Percentiles rank a stretch among this genome's conserved stretches.
Evolutionary conservation across 2,329 filamentous ascomycete species (phyloP).

Genomic region (Cladosporium sp.): DNA sequence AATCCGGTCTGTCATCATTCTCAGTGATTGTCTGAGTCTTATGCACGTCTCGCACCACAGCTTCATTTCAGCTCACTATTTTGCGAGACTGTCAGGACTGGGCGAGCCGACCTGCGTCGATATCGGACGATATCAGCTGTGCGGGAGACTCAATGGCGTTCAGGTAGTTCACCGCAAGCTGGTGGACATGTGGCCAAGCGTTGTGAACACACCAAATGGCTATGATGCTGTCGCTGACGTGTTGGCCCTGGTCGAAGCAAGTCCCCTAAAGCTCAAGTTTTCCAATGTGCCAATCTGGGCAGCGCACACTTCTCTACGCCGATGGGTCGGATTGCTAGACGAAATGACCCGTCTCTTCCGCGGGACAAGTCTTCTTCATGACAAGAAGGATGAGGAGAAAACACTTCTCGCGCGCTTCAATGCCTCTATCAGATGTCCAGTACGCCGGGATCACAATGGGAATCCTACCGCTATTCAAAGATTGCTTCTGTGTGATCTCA

Average conservation of each 20-base stretch:
- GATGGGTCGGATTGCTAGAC: background rate
- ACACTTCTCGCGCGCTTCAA: background rate
- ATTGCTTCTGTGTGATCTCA: background rate
- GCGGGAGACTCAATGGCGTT: background rate
- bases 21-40: background rate
- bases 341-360: background rate
- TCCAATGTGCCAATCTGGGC: constrained; percentile 19
- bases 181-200: constrained; percentile 13
- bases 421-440: background rate
- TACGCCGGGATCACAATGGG: too few relatives aligned
- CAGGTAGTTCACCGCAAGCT: constrained; percentile 6
- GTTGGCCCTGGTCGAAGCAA: background rate
- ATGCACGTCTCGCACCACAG: too few relatives aligned
- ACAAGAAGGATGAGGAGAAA: background rate
- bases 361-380: background rate
- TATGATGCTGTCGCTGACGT: background rate
- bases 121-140: background rate
- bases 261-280: too few relatives aligned
- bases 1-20: constrained; percentile 7
- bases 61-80: too few relatives aligned
- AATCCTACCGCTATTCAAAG: background rate
- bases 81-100: background rate
- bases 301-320: background rate
- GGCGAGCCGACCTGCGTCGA: background rate
- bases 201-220: constrained; percentile 8